Evolutionary conservation across 2,329 filamentous ascomycete species (phyloP), one percentile per base, ranked within the genome.

Genomic region (Hymenoscyphus occultus): DNA sequence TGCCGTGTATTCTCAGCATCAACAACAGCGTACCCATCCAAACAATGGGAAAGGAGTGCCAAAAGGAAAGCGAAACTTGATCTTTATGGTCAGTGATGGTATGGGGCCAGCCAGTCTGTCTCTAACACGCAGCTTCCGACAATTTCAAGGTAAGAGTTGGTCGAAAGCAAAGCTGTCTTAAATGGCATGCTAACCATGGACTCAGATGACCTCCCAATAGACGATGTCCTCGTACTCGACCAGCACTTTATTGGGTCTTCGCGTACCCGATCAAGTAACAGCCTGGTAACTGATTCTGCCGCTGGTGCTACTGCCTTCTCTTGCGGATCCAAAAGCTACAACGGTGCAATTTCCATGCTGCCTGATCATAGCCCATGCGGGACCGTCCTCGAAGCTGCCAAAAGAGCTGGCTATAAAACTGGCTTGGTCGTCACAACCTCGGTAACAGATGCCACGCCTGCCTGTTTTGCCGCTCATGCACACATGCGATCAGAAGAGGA

Each of bases 51-150:
- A 64, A 39, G 67, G 66, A 19, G 42, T 62, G 5, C 80, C 82
- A 64, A 78, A 73, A 35, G 86, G 87, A 61, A 99, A 98, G 82
- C 86, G 92, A 63, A 99, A 98, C 78, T 83, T 99, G 62, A 90
- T 99, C 72, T 98, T 99, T 82, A 99, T 99, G 95, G 94, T 99
- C 45, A 97, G 92, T 0, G 95, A 99, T 77, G 95, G 95, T 74
- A 99, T 99, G 95, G 95, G 95, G 0, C 95, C 95, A 7, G 92
- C 95, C 9, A 94, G 92, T 72, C 83, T 99, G 62, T 90, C 90
- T 32, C 78, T 99, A 76, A 97, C 95, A 6, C 85, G 95, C 64
- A 91, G 88, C 75, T 99, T 90, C 80, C 87, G 91, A 70, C 95
- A 99, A 77, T 85, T 89, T 71, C 83, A 88, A 63, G 84, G 84